Percentiles rank a stretch among this genome's conserved stretches.
These are phyloP conservation scores for Typha latifolia DNA, from an alignment of 176 grass and related monocot species.

Conservation along the genomic window DNA sequence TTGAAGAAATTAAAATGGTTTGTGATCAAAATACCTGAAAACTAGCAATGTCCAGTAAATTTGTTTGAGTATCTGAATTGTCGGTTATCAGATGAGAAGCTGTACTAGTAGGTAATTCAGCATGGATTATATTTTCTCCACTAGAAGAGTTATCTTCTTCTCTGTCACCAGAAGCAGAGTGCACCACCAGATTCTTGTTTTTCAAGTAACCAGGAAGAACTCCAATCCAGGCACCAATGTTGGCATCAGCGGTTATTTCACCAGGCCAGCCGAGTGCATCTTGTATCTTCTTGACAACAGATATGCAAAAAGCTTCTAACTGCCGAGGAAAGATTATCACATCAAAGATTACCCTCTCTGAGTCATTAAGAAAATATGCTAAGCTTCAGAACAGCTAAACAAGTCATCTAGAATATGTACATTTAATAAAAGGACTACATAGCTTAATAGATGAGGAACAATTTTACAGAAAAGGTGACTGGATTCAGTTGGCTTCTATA, in stretches of 20 bases:
- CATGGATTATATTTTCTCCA: constrained; percentile 12
- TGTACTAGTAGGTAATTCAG: constrained; percentile 13
- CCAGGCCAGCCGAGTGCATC: constrained; percentile 42
- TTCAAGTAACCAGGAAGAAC: constrained; percentile 53
- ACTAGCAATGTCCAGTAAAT: constrained; percentile 62
- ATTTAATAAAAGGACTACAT: too few relatives aligned
- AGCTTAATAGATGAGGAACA: too few relatives aligned
- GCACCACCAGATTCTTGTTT: constrained; percentile 8
- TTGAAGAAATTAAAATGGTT: too few relatives aligned
- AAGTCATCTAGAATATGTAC: too few relatives aligned
- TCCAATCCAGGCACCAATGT: constrained; percentile 66
- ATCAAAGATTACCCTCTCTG: not conserved
- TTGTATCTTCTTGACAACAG: constrained; percentile 71
- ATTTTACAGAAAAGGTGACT: too few relatives aligned
- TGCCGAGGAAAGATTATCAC: constrained; percentile 23
- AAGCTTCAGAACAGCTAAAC: too few relatives aligned
- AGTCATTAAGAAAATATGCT: too few relatives aligned
- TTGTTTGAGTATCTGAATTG: constrained; percentile 9
- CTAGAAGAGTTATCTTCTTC: not conserved
- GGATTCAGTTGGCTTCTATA: too few relatives aligned
- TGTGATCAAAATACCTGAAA: constrained; percentile 52
- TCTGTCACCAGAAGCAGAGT: constrained; percentile 7
- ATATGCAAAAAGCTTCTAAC: constrained; percentile 45
- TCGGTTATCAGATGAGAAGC: constrained; percentile 29
- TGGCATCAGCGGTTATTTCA: constrained; percentile 48